Conservation (phyloP, 176 grass and related monocot genomes). For the Aegilops speltoides region DNA sequence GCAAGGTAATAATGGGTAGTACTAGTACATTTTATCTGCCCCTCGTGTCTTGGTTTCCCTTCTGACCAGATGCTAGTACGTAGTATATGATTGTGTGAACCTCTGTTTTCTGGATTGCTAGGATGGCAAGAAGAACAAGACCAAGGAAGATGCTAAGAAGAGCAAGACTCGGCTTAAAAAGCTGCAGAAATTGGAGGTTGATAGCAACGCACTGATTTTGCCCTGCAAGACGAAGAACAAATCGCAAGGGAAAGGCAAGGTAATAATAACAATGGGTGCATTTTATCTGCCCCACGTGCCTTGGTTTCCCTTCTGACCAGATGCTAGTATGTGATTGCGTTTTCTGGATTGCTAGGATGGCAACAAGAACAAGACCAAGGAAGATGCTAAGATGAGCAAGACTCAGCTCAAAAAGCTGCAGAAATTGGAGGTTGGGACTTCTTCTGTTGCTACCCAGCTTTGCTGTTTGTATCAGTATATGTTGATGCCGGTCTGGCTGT, state of each 20-base stretch:
- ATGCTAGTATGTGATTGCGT: neutral
- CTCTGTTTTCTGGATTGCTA: slow-evolving; percentile 22
- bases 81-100: neutral
- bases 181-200: slow-evolving; percentile 15
- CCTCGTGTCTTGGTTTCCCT: neutral
- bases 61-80: neutral
- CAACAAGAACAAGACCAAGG: slow-evolving; percentile 50
- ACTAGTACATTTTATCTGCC: neutral
- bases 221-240: slow-evolving; percentile 72
- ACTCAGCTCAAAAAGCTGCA: slow-evolving; percentile 56
- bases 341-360: slow-evolving; percentile 36
- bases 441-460: neutral
- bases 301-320: neutral
- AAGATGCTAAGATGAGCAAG: slow-evolving; percentile 72
- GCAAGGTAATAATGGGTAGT: slow-evolving; percentile 44
- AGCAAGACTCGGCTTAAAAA: slow-evolving; percentile 62
- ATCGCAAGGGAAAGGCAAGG: slow-evolving; percentile 61
- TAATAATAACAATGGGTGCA: slow-evolving; percentile 32
- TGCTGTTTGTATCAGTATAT: neutral
- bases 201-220: slow-evolving; percentile 71
- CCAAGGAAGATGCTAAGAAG: slow-evolving; percentile 55
- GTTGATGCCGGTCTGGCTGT: neutral
- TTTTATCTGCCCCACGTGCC: neutral
- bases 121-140: slow-evolving; percentile 49
- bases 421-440: slow-evolving; percentile 54